Percentiles rank a stretch among this genome's conserved stretches.
phyloP scores from a whole-genome alignment of 352 stramenopile species.

The Globisporangium nodosum region DNA sequence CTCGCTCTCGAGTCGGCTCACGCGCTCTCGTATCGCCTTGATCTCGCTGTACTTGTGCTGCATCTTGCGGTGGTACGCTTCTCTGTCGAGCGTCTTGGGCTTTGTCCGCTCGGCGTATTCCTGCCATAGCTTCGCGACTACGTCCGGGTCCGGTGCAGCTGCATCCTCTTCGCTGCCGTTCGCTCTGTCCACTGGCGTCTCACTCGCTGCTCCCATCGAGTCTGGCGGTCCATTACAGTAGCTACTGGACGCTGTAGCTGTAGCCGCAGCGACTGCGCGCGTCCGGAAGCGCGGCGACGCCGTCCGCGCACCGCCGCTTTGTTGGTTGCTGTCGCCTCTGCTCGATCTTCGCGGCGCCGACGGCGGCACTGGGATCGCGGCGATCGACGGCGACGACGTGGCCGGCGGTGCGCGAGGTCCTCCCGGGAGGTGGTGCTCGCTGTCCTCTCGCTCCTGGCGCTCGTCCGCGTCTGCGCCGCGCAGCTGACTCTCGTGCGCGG shows the following conservation, averaged over 20 bases:
- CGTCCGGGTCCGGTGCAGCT: conserved; percentile 21
- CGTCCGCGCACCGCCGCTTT: conserved; percentile 2
- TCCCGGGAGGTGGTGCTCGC: background rate
- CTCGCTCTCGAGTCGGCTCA: conserved; percentile 39
- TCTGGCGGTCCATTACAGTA: background rate
- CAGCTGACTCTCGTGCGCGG: conserved; percentile 3
- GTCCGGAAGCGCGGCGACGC: conserved; percentile 22
- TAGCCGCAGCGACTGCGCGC: conserved; percentile 13
- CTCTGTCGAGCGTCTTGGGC: conserved; percentile 34
- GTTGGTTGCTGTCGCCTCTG: conserved; percentile 19
- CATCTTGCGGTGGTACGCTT: conserved; percentile 69
- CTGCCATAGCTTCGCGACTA: conserved; percentile 56
- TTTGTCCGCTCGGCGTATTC: conserved; percentile 52
- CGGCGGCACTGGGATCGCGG: conserved; percentile 20
- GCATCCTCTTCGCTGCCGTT: background rate
- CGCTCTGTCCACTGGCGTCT: background rate
- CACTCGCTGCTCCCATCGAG: background rate
- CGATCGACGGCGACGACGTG: conserved; percentile 10
- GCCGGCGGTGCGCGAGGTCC: background rate
- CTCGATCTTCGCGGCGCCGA: conserved; percentile 17
- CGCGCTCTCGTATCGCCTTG: conserved; percentile 42
- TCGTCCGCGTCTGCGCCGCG: conserved; percentile 3
- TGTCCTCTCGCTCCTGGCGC: conserved; percentile 9
- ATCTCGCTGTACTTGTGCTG: conserved; percentile 63
- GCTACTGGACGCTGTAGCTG: background rate